Percentiles rank a stretch among this genome's conserved stretches.
These are phyloP conservation scores for Fulvia fulva DNA, from an alignment of 2,329 filamentous ascomycete species.

Conservation along the genomic window DNA sequence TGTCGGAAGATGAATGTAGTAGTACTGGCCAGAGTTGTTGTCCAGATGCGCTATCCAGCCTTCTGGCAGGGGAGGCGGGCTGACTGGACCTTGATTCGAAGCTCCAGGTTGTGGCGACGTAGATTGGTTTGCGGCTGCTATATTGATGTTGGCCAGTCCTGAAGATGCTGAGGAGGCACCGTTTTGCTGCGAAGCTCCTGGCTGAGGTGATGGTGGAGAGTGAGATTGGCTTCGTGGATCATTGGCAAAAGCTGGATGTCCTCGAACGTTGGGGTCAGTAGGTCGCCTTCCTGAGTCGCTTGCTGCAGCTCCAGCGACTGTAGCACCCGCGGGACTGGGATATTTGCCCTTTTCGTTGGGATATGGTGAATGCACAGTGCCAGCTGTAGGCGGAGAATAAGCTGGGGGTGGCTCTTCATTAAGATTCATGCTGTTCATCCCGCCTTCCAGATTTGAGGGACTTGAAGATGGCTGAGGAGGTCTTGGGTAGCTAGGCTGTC, in stretches of 20 bases:
- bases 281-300: constrained; percentile 24
- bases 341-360: constrained; percentile 70
- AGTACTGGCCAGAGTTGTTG: constrained; percentile 93
- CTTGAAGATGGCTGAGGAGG: constrained; percentile 45
- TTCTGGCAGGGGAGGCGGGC: constrained; percentile 88
- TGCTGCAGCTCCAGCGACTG: constrained; percentile 15
- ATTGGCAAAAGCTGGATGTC: constrained; percentile 88
- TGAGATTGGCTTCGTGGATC: constrained; percentile 50
- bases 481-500: constrained; percentile 28
- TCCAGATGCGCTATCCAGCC: constrained; percentile 98
- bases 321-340: constrained; percentile 40
- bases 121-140: constrained; percentile 32
- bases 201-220: constrained; percentile 41
- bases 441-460: constrained; percentile 61
- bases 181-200: constrained; percentile 35
- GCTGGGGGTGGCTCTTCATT: constrained; percentile 87
- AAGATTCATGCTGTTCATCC: constrained; percentile 77
- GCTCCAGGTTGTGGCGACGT: constrained; percentile 18
- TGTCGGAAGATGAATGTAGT: constrained; percentile 93
- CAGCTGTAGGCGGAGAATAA: constrained; percentile 59
- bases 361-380: constrained; percentile 54
- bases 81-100: constrained; percentile 58
- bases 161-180: constrained; percentile 21
- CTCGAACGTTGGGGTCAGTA: constrained; percentile 45
- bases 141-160: constrained; percentile 41